These are phyloP conservation scores for Coelastrella sp. DNA, from an alignment of 139 green algal species.

Conservation along the genomic window DNA sequence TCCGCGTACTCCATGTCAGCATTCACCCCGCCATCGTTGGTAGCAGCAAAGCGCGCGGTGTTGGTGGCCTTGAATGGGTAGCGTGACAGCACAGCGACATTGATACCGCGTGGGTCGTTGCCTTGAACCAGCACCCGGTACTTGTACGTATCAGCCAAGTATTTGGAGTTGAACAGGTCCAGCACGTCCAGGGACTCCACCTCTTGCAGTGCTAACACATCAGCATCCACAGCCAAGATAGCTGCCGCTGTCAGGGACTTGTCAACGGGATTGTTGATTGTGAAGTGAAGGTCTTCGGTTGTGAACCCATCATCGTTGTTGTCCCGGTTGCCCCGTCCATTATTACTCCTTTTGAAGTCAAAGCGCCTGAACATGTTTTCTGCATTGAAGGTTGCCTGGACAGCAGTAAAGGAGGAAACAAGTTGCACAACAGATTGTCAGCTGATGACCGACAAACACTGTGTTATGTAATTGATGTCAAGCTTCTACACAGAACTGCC, in stretches of 20 bases:
- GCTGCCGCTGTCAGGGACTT: slow-evolving; percentile 15
- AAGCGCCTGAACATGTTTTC: slow-evolving; percentile 13
- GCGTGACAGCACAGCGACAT: background rate
- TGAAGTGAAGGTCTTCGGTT: background rate
- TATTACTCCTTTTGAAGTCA: background rate
- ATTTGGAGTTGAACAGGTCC: slow-evolving; percentile 12
- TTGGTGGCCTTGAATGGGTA: slow-evolving; percentile 6
- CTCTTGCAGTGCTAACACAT: slow-evolving; percentile 6
- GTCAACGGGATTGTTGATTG: background rate
- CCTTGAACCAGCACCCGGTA: slow-evolving; percentile 9
- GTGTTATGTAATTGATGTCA: too few relatives aligned
- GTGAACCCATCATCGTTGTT: background rate
- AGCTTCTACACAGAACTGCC: too few relatives aligned
- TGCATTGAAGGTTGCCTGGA: slow-evolving; percentile 17
- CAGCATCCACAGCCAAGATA: slow-evolving; percentile 1
- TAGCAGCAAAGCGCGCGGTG: slow-evolving; percentile 12
- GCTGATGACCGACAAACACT: too few relatives aligned
- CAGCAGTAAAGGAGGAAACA: background rate
- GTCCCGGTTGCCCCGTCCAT: background rate
- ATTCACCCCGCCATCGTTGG: background rate
- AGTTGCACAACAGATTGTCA: background rate
- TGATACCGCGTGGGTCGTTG: slow-evolving; percentile 11
- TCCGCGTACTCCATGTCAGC: background rate
- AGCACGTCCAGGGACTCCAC: slow-evolving; percentile 11
- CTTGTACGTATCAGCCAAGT: background rate